A percentile compares a stretch with the other conserved stretches of the same genome.
Evolutionary conservation across 352 stramenopile genomes (phyloP).

Genomic region (Blastocystis sp.): DNA sequence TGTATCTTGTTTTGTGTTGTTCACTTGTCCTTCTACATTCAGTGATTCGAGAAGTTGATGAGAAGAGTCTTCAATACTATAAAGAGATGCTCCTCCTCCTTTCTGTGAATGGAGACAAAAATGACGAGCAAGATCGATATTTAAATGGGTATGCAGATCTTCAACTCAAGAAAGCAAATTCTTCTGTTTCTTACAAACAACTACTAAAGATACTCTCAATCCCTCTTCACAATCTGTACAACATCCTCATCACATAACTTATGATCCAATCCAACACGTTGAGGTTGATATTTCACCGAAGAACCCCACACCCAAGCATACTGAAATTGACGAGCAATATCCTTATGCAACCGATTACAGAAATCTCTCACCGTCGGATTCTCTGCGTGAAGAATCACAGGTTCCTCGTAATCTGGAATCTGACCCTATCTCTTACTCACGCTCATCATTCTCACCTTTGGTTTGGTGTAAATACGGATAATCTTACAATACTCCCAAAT

Average conservation of each 20-base stretch:
- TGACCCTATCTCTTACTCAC: conserved; percentile 70
- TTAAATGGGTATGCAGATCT: neutral
- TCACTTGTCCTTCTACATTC: neutral
- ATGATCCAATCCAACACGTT: conserved; percentile 95
- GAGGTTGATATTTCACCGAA: conserved; percentile 92
- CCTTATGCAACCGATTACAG: conserved; percentile 85
- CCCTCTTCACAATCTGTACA: conserved; percentile 92
- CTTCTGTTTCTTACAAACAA: conserved; percentile 41
- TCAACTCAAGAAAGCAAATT: neutral
- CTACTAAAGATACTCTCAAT: conserved; percentile 68
- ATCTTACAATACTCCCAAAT: conserved; percentile 96
- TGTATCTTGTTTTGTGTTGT: neutral
- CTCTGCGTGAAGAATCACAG: conserved; percentile 89
- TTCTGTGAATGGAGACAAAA: neutral
- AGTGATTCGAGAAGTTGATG: neutral
- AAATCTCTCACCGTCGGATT: conserved; percentile 87
- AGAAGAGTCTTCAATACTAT: neutral
- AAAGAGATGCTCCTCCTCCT: neutral
- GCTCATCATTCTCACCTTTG: conserved; percentile 53
- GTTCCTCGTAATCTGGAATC: conserved; percentile 87
- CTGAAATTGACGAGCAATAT: conserved; percentile 75
- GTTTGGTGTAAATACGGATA: conserved; percentile 96
- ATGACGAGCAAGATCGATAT: conserved; percentile 7
- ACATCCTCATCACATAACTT: conserved; percentile 93
- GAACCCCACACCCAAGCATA: conserved; percentile 93